These are phyloP conservation scores for Neurospora sp. DNA, from an alignment of 495 filamentous ascomycete genomes.

Conservation along the genomic window DNA sequence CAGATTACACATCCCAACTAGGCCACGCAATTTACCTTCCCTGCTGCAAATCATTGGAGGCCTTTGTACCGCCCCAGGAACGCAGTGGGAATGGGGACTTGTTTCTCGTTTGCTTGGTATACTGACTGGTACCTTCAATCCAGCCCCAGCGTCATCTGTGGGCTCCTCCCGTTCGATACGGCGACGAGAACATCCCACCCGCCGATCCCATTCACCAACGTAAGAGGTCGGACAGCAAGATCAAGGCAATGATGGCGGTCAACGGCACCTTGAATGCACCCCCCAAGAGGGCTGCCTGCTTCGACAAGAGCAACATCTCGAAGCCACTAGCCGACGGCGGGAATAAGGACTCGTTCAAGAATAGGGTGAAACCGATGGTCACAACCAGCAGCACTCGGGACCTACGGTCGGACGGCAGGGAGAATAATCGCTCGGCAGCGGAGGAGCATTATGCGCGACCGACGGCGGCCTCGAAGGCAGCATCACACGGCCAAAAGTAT, in stretches of 20 bases:
- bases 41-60: not conserved
- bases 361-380: constrained; percentile 12
- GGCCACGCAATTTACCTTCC: not conserved
- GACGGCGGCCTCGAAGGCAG: constrained; percentile 5
- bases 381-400: constrained; percentile 29
- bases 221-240: constrained; percentile 69
- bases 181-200: constrained; percentile 66
- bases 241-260: constrained; percentile 44
- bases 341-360: constrained; percentile 33
- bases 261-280: constrained; percentile 53
- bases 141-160: constrained; percentile 67
- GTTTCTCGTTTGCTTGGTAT: not conserved
- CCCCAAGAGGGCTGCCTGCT: constrained; percentile 67
- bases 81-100: not conserved
- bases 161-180: constrained; percentile 35
- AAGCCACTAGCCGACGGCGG: constrained; percentile 40
- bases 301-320: constrained; percentile 66
- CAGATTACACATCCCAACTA: not conserved
- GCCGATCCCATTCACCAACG: constrained; percentile 62
- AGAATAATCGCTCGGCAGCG: constrained; percentile 6
- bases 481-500: constrained; percentile 6
- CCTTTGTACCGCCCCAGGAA: not conserved
- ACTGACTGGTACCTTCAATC: constrained; percentile 3
- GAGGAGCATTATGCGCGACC: not conserved
- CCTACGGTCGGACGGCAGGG: constrained; percentile 42